Evolutionary conservation across 2,329 filamentous ascomycete genomes (phyloP).

Genomic region (Aureobasidium vineae): DNA sequence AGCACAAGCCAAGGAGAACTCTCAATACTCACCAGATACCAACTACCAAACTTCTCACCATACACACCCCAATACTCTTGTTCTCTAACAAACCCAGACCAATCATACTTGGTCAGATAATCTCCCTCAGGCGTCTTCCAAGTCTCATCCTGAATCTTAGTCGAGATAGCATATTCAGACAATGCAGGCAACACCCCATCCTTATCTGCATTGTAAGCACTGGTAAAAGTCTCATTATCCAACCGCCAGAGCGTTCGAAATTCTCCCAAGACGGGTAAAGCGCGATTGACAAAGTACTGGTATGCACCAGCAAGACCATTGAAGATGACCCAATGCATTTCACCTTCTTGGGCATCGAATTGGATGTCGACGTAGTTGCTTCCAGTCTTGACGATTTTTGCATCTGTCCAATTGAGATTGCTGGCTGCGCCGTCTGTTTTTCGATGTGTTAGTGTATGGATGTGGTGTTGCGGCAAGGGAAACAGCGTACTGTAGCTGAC

Average conservation of each 20-base stretch:
- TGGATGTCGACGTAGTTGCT: constrained; percentile 50
- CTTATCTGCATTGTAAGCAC: constrained; percentile 48
- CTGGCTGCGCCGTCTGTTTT: constrained; percentile 47
- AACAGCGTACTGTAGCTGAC: constrained; percentile 45
- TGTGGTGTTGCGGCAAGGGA: neutral
- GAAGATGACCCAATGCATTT: constrained; percentile 55
- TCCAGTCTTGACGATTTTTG: constrained; percentile 44
- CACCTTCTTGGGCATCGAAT: constrained; percentile 50
- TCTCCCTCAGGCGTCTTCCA: constrained; percentile 50
- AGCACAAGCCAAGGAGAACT: neutral
- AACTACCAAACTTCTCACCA: constrained; percentile 50
- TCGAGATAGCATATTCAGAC: constrained; percentile 45
- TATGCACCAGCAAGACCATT: constrained; percentile 53
- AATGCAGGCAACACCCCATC: constrained; percentile 49
- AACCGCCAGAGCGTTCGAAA: constrained; percentile 54
- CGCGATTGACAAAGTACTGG: constrained; percentile 55
- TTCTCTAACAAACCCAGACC: constrained; percentile 43
- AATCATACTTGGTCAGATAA: constrained; percentile 56
- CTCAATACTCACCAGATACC: constrained; percentile 45
- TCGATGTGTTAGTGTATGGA: neutral
- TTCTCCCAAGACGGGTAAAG: constrained; percentile 50
- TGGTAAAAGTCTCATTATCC: constrained; percentile 51
- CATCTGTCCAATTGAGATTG: constrained; percentile 51
- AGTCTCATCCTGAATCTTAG: constrained; percentile 56
- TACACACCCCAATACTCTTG: constrained; percentile 53